phyloP scores from a whole-genome alignment of 139 green algal species.

The Coccomyxa sp. region DNA sequence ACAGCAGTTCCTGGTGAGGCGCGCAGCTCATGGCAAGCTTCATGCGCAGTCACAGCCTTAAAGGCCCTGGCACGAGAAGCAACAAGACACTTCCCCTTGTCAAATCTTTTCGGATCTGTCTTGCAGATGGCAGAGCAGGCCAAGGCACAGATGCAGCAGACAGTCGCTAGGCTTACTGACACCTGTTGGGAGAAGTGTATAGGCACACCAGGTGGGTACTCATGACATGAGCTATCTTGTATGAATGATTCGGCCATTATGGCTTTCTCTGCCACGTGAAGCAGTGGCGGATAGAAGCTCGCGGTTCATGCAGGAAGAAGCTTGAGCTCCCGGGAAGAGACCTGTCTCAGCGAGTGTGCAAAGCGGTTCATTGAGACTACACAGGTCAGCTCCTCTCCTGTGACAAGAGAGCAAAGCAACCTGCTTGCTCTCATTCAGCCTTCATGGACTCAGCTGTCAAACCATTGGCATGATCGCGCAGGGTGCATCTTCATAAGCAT shows the following conservation, averaged over 20 bases:
- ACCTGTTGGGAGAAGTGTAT: slow-evolving; percentile 66
- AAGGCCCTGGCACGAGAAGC: too few relatives aligned
- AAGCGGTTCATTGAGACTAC: slow-evolving; percentile 72
- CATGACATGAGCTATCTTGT: too few relatives aligned
- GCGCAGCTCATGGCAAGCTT: slow-evolving; percentile 13
- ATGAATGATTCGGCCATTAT: too few relatives aligned
- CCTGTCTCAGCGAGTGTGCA: slow-evolving; percentile 65
- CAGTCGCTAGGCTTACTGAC: slow-evolving; percentile 42
- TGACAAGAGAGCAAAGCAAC: too few relatives aligned
- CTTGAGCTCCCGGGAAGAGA: slow-evolving; percentile 45
- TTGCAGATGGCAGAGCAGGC: slow-evolving; percentile 33
- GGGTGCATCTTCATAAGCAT: background rate
- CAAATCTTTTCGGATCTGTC: background rate
- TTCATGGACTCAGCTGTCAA: background rate
- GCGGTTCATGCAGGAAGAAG: too few relatives aligned
- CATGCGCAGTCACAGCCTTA: too few relatives aligned
- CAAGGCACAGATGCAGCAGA: slow-evolving; percentile 57
- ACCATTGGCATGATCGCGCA: background rate
- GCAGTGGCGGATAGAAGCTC: too few relatives aligned
- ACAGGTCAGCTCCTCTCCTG: slow-evolving; percentile 62
- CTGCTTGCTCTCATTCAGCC: too few relatives aligned
- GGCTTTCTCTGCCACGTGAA: too few relatives aligned
- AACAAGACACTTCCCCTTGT: too few relatives aligned
- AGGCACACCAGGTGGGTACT: slow-evolving; percentile 36
- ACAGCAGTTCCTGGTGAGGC: slow-evolving; percentile 26